Evolutionary conservation across 2,329 filamentous ascomycete genomes (phyloP).

Genomic region (Nannizziopsis barbatae): DNA sequence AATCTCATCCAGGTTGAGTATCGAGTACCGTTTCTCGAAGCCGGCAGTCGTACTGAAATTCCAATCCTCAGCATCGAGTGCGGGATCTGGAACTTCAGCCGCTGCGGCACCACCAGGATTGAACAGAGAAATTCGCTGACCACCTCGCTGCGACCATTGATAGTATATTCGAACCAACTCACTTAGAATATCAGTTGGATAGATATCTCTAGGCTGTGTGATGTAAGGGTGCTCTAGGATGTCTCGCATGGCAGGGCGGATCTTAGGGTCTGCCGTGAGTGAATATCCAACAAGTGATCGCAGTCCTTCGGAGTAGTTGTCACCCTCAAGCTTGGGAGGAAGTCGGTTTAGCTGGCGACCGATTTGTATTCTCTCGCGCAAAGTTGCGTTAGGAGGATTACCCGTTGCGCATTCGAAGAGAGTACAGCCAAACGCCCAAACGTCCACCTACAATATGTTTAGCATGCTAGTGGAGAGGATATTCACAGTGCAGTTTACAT

Average conservation of each 20-base stretch:
- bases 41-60: constrained; percentile 55
- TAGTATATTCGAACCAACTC: constrained; percentile 40
- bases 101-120: constrained; percentile 48
- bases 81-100: constrained; percentile 38
- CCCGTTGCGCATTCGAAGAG: constrained; percentile 41
- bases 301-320: constrained; percentile 35
- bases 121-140: constrained; percentile 47
- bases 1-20: constrained; percentile 37
- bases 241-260: constrained; percentile 38
- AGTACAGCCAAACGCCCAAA: constrained; percentile 43
- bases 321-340: constrained; percentile 33
- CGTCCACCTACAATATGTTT: constrained; percentile 32
- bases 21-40: constrained; percentile 44
- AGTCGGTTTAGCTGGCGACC: constrained; percentile 35
- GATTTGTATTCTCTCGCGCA: constrained; percentile 39
- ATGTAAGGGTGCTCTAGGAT: constrained; percentile 39
- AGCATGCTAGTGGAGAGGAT: neutral
- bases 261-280: constrained; percentile 34
- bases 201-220: constrained; percentile 30
- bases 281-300: constrained; percentile 37
- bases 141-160: constrained; percentile 39
- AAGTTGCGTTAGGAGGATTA: constrained; percentile 38
- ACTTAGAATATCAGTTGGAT: constrained; percentile 36
- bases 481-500: constrained; percentile 14
- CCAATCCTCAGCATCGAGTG: constrained; percentile 45